These are phyloP conservation scores for Cyclostephanos tholiformis DNA, from an alignment of 108 stramenopile genomes.

Conservation along the genomic window DNA sequence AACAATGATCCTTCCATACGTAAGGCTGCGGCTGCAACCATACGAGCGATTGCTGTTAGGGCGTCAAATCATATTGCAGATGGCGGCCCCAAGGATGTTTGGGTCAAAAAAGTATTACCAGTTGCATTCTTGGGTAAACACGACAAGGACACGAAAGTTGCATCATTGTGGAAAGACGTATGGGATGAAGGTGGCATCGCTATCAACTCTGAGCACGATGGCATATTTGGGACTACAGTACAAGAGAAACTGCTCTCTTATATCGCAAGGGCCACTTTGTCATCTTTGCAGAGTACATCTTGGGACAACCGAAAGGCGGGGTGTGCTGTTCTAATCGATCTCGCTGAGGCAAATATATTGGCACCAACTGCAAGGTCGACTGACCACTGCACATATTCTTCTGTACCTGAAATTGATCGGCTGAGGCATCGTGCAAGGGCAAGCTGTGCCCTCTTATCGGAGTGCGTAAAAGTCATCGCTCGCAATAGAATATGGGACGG, in stretches of 20 bases:
- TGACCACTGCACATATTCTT: slow-evolving; percentile 1
- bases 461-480: slow-evolving; percentile 54
- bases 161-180: slow-evolving; percentile 74
- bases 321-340: slow-evolving; percentile 58
- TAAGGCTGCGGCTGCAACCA: slow-evolving; percentile 69
- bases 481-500: slow-evolving; percentile 75
- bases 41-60: slow-evolving; percentile 76
- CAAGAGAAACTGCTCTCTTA: slow-evolving; percentile 71
- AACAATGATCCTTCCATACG: slow-evolving; percentile 67
- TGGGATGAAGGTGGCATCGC: slow-evolving; percentile 87
- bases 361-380: slow-evolving; percentile 55
- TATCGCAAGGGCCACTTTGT: slow-evolving; percentile 53
- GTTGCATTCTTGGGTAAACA: slow-evolving; percentile 75
- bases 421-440: slow-evolving; percentile 55
- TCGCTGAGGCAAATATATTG: slow-evolving; percentile 61
- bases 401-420: slow-evolving; percentile 17
- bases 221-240: slow-evolving; percentile 51
- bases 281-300: slow-evolving; percentile 60
- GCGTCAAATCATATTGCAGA: slow-evolving; percentile 74
- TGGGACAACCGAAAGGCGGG: slow-evolving; percentile 72
- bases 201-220: slow-evolving; percentile 38
- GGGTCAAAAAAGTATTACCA: slow-evolving; percentile 70
- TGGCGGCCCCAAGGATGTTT: slow-evolving; percentile 75
- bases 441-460: slow-evolving; percentile 43
- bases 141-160: slow-evolving; percentile 66